Percentiles rank a stretch among this genome's conserved stretches.
phyloP scores from a whole-genome alignment of 805 yeast species.

The Lachancea lanzarotensis region DNA sequence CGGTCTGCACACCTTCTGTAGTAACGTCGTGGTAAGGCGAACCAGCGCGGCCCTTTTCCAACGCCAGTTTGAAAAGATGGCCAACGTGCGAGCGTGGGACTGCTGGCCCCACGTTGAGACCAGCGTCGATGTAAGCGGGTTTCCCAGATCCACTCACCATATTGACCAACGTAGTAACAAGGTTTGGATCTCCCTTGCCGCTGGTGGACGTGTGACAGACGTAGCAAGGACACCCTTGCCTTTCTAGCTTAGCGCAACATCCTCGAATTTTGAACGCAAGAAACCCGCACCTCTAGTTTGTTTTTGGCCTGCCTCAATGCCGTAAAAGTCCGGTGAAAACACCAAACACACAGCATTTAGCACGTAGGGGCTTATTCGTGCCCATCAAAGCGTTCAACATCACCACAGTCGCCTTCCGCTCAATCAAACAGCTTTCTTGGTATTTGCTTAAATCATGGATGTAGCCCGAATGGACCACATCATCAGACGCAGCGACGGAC shows the following conservation, averaged over 20 bases:
- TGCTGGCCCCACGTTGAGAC: slow-evolving; percentile 30
- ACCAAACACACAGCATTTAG: slow-evolving; percentile 22
- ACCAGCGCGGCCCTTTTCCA: slow-evolving; percentile 27
- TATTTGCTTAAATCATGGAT: slow-evolving; percentile 28
- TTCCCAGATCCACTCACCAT: slow-evolving; percentile 30
- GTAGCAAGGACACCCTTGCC: slow-evolving; percentile 25
- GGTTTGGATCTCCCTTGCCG: slow-evolving; percentile 29
- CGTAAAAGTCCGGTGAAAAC: slow-evolving; percentile 4
- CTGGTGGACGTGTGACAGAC: slow-evolving; percentile 31
- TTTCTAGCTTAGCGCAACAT: slow-evolving; percentile 12
- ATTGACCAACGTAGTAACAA: slow-evolving; percentile 20
- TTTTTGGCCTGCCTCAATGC: background rate
- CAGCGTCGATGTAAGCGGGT: slow-evolving; percentile 35
- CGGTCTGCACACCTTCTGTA: slow-evolving; percentile 25
- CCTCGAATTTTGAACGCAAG: slow-evolving; percentile 15
- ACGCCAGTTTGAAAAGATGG: slow-evolving; percentile 22
- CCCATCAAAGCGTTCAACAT: slow-evolving; percentile 28
- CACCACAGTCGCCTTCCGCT: slow-evolving; percentile 26
- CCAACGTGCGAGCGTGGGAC: slow-evolving; percentile 33
- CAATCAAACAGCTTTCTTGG: slow-evolving; percentile 17
- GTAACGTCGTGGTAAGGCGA: slow-evolving; percentile 21
- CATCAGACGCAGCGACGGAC: slow-evolving; percentile 31
- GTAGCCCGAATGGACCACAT: slow-evolving; percentile 35
- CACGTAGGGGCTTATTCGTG: slow-evolving; percentile 27
- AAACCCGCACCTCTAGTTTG: slow-evolving; percentile 2